phyloP scores from a whole-genome alignment of 768 basidiomycete genomes.

The Phanerochaete sordida region DNA sequence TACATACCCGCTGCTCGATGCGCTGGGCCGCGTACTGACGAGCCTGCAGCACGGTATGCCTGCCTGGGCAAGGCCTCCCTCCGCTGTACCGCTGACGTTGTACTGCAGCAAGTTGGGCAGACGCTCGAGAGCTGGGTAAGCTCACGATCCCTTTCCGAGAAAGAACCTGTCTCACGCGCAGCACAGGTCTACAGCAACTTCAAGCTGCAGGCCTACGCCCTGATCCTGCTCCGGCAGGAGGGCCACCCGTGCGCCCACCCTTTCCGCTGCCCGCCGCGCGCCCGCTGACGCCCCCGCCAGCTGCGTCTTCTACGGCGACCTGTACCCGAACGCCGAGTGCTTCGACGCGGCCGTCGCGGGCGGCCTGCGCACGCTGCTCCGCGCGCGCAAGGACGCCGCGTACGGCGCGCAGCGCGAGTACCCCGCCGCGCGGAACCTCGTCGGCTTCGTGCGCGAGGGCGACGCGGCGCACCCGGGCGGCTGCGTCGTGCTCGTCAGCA shows the following conservation, averaged over 20 bases:
- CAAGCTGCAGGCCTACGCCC: slow-evolving; percentile 79
- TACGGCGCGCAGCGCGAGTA: slow-evolving; percentile 66
- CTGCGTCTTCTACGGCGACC: slow-evolving; percentile 85
- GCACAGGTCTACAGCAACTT: slow-evolving; percentile 63
- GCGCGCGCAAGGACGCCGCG: slow-evolving; percentile 61
- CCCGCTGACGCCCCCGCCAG: slow-evolving; percentile 34
- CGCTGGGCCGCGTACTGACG: background rate
- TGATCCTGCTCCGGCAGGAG: slow-evolving; percentile 65
- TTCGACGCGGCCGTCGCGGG: slow-evolving; percentile 50
- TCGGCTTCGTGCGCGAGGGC: slow-evolving; percentile 75
- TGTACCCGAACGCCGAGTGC: slow-evolving; percentile 70
- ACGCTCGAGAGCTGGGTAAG: slow-evolving; percentile 81
- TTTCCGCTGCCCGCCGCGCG: background rate
- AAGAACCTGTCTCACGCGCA: background rate
- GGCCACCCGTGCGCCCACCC: slow-evolving; percentile 66
- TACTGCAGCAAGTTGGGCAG: slow-evolving; percentile 59
- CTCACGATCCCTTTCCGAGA: background rate
- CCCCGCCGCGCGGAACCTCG: slow-evolving; percentile 53
- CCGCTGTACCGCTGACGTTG: background rate
- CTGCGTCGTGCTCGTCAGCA: slow-evolving; percentile 73
- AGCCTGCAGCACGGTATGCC: slow-evolving; percentile 54
- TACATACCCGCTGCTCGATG: slow-evolving; percentile 32
- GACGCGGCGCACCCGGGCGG: slow-evolving; percentile 43
- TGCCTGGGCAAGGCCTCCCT: background rate
- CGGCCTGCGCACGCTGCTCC: slow-evolving; percentile 53